These are phyloP conservation scores for Wickerhamomyces strasburgensis DNA, from an alignment of 805 yeast species.

Conservation along the genomic window DNA sequence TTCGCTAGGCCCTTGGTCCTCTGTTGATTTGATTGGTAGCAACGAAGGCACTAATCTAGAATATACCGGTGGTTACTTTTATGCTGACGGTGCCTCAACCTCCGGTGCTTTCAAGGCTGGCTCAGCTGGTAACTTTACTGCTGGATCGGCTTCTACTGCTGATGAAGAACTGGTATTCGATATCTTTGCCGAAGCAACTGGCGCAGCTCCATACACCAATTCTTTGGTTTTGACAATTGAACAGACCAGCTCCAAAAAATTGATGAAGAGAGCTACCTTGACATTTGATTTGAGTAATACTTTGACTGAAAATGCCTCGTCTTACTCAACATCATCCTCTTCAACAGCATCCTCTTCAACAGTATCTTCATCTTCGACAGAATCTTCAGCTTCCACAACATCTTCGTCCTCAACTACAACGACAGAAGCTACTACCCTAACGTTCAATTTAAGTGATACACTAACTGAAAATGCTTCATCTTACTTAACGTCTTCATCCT, in stretches of 20 bases:
- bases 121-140: background rate
- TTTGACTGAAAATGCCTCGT: conserved; percentile 10
- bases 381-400: background rate
- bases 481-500: background rate
- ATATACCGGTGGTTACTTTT: background rate
- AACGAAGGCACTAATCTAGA: background rate
- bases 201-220: background rate
- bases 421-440: too few species aligned
- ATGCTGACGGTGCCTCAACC: background rate
- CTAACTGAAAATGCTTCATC: too few species aligned
- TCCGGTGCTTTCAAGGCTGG: background rate
- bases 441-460: too few species aligned
- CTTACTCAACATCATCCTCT: conserved; percentile 1
- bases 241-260: background rate
- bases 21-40: background rate
- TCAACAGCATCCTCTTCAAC: conserved; percentile 1
- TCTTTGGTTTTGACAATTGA: too few species aligned
- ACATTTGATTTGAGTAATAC: conserved; percentile 6
- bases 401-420: background rate
- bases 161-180: background rate
- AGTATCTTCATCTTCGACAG: conserved; percentile 3
- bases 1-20: conserved; percentile 1
- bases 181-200: background rate
- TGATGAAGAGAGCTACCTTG: conserved; percentile 15
- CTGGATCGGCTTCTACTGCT: background rate